Conservation (phyloP, 768 basidiomycete genomes). For the Tylopilus balloui region DNA sequence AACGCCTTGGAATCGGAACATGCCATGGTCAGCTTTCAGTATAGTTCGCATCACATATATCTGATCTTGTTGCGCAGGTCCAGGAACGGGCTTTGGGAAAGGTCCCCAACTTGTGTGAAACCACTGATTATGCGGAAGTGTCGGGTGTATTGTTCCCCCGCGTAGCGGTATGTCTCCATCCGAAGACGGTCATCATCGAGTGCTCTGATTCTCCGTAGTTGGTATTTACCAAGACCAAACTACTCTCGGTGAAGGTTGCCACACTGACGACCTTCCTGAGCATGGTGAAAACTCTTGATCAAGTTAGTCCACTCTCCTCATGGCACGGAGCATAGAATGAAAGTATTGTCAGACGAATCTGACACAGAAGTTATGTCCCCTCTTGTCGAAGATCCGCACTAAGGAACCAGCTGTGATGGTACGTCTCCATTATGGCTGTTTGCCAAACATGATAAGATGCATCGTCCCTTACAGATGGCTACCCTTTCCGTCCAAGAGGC, state of each 20-base stretch:
- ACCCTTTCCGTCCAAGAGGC: constrained; percentile 89
- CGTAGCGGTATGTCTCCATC: constrained; percentile 65
- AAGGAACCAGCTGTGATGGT: constrained; percentile 96
- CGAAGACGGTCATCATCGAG: not conserved
- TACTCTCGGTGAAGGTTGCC: constrained; percentile 87
- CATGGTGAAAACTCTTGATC: constrained; percentile 89
- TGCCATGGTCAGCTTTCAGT: constrained; percentile 49
- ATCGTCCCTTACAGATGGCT: constrained; percentile 56
- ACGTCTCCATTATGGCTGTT: not conserved
- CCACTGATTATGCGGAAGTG: constrained; percentile 92
- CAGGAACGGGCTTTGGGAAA: constrained; percentile 85
- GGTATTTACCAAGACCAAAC: constrained; percentile 88
- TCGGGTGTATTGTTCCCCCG: constrained; percentile 87
- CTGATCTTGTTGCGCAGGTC: constrained; percentile 46
- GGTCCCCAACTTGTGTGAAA: constrained; percentile 87
- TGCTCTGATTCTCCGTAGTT: constrained; percentile 45
- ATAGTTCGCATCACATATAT: not conserved
- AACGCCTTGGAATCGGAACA: constrained; percentile 97
- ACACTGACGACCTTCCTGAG: constrained; percentile 77
- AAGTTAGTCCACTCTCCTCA: constrained; percentile 41
- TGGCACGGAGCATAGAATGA: not conserved
- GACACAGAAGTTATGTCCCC: constrained; percentile 92
- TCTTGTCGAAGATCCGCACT: constrained; percentile 91
- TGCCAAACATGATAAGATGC: not conserved
- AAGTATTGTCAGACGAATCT: constrained; percentile 59